phyloP scores from a whole-genome alignment of 2,329 filamentous ascomycete genomes.

The Dothiorella sarmentorum region DNA sequence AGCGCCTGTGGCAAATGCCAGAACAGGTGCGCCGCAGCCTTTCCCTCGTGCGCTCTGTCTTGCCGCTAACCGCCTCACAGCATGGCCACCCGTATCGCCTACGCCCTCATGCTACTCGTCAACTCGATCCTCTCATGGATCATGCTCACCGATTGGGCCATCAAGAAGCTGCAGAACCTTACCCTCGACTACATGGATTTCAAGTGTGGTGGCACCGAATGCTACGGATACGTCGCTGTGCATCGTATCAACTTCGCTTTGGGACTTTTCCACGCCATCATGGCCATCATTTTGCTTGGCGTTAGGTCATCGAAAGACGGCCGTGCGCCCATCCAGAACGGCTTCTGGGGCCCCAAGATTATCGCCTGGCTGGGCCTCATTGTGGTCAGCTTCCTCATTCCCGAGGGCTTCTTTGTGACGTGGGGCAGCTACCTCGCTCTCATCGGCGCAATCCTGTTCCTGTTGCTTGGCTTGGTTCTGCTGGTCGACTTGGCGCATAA shows the following conservation, averaged over 20 bases:
- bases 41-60: neutral
- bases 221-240: slow-evolving; percentile 92
- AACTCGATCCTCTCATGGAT: slow-evolving; percentile 98
- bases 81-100: slow-evolving; percentile 94
- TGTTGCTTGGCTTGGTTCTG: slow-evolving; percentile 86
- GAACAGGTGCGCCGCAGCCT: slow-evolving; percentile 65
- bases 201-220: slow-evolving; percentile 81
- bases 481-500: slow-evolving; percentile 93
- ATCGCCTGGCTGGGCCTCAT: slow-evolving; percentile 83
- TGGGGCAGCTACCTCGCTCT: slow-evolving; percentile 95
- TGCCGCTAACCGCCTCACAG: slow-evolving; percentile 44
- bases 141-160: slow-evolving; percentile 98
- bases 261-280: slow-evolving; percentile 84
- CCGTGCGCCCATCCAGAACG: slow-evolving; percentile 87
- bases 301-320: slow-evolving; percentile 84
- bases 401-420: slow-evolving; percentile 88
- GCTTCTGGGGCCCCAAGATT: slow-evolving; percentile 98
- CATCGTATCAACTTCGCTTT: slow-evolving; percentile 98
- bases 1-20: slow-evolving; percentile 95
- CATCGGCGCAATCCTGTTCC: slow-evolving; percentile 83
- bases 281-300: slow-evolving; percentile 80
- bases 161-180: slow-evolving; percentile 89
- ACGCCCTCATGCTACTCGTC: slow-evolving; percentile 87
- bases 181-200: slow-evolving; percentile 96
- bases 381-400: slow-evolving; percentile 91